A percentile compares a stretch with the other conserved stretches of the same genome.
Conservation (phyloP, 352 stramenopile genomes). For the Pythium oligandrum region DNA sequence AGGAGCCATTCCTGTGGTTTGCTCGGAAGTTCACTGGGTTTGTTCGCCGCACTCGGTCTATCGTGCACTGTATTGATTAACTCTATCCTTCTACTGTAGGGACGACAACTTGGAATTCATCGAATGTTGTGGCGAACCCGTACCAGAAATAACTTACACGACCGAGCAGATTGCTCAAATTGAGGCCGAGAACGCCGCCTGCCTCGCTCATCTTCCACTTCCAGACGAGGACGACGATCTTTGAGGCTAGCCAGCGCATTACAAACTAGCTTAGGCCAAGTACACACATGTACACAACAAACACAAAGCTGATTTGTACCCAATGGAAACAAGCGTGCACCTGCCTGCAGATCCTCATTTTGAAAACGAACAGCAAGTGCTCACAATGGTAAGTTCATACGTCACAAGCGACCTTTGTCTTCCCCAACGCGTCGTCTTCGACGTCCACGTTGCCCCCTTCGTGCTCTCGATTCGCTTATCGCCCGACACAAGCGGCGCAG, state of each 20-base stretch:
- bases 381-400: too few species aligned
- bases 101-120: constrained; percentile 99
- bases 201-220: constrained; percentile 88
- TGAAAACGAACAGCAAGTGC: too few species aligned
- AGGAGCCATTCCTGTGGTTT: constrained; percentile 99
- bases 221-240: constrained; percentile 98
- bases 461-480: too few species aligned
- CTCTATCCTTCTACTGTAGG: constrained; percentile 22
- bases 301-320: too few species aligned
- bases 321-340: too few species aligned
- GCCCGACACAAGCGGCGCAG: too few species aligned
- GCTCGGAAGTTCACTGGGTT: constrained; percentile 91
- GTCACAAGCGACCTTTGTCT: too few species aligned
- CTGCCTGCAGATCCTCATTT: too few species aligned
- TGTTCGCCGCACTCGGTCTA: background rate
- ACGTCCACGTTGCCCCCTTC: too few species aligned
- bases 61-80: background rate
- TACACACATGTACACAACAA: too few species aligned
- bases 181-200: constrained; percentile 89
- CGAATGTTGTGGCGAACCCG: constrained; percentile 94
- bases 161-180: constrained; percentile 90
- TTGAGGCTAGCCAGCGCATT: constrained; percentile 39
- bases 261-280: too few species aligned
- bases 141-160: constrained; percentile 96
- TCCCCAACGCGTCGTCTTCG: too few species aligned